A percentile compares a stretch with the other conserved stretches of the same genome.
phyloP scores from a whole-genome alignment of 1,139 yeast species.

The Diutina scorzettiae region DNA sequence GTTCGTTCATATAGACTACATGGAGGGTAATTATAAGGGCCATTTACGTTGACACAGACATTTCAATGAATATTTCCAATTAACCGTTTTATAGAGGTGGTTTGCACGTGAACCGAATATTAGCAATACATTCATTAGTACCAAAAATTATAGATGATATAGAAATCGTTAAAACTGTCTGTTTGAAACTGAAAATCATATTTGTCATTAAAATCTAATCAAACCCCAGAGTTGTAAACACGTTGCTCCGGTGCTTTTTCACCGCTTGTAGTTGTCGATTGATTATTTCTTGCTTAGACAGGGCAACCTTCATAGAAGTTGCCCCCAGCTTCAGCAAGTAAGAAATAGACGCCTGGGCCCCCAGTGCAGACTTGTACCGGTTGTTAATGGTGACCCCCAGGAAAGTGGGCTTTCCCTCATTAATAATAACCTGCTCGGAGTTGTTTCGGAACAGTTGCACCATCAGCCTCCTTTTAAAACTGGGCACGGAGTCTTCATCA shows the following conservation, averaged over 20 bases:
- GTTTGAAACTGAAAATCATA: no score
- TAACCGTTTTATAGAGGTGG: no score
- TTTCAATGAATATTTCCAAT: no score
- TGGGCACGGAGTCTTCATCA: constrained; percentile 25
- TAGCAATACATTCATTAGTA: no score
- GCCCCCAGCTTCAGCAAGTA: constrained; percentile 26
- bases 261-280: background rate
- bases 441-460: constrained; percentile 33
- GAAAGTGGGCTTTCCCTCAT: constrained; percentile 14
- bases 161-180: no score
- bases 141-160: no score
- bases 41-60: constrained; percentile 29
- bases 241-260: background rate
- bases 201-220: background rate
- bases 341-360: constrained; percentile 49
- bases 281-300: background rate
- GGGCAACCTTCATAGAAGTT: background rate
- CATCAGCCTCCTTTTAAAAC: constrained; percentile 36
- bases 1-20: constrained; percentile 69
- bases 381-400: constrained; percentile 48
- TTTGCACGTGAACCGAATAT: no score
- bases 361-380: constrained; percentile 43
- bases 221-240: background rate
- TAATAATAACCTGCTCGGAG: constrained; percentile 24
- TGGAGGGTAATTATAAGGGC: constrained; percentile 41